These are phyloP conservation scores for Lentinula boryana DNA, from an alignment of 768 basidiomycete genomes.

Conservation along the genomic window DNA sequence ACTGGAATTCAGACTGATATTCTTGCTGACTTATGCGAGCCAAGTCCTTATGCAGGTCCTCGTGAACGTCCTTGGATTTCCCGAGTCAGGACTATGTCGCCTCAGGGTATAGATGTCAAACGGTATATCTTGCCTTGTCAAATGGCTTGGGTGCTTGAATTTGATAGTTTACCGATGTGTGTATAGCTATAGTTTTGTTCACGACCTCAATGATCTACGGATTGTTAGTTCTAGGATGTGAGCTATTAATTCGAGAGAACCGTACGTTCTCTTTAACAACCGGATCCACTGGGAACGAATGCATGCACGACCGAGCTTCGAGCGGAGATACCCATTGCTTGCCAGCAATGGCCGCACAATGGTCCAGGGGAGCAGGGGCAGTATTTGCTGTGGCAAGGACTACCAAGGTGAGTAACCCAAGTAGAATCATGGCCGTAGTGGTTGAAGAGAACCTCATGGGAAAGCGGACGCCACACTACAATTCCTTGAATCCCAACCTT, in stretches of 20 bases:
- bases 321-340: slow-evolving; percentile 49
- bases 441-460: background rate
- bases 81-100: background rate
- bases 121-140: slow-evolving; percentile 3
- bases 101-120: background rate
- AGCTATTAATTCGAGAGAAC: slow-evolving; percentile 8
- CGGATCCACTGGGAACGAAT: slow-evolving; percentile 41
- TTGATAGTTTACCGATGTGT: slow-evolving; percentile 59
- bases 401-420: background rate
- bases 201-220: slow-evolving; percentile 49
- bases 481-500: background rate
- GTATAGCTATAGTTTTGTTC: slow-evolving; percentile 53
- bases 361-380: slow-evolving; percentile 22
- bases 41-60: slow-evolving; percentile 46
- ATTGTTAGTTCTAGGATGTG: background rate
- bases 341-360: slow-evolving; percentile 47
- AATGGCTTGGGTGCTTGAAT: slow-evolving; percentile 49
- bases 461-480: background rate
- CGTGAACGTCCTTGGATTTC: slow-evolving; percentile 41
- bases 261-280: slow-evolving; percentile 45
- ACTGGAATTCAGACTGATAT: slow-evolving; percentile 47
- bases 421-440: background rate
- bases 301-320: slow-evolving; percentile 46
- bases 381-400: background rate
- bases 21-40: slow-evolving; percentile 35